Conservation (phyloP, 306 rosid species). For the Malus orientalis region DNA sequence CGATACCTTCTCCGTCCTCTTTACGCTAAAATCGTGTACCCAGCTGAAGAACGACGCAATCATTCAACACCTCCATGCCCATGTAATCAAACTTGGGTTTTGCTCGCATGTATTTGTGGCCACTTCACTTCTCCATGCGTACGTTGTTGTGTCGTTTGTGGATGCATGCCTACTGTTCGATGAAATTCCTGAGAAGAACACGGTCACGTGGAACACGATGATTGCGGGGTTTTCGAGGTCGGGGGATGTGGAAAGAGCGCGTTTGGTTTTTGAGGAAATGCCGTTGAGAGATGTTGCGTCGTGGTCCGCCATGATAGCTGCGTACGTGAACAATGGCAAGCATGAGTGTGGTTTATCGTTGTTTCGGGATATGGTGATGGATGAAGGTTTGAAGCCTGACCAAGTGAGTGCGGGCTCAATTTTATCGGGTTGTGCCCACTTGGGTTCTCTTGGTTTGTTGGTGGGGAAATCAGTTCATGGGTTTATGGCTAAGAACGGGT, state of each 20-base stretch:
- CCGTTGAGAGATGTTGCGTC: slow-evolving; percentile 35
- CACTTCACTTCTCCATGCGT: slow-evolving; percentile 30
- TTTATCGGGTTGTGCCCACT: slow-evolving; percentile 43
- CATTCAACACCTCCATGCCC: slow-evolving; percentile 49
- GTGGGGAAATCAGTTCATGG: slow-evolving; percentile 64
- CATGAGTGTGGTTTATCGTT: slow-evolving; percentile 24
- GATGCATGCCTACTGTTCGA: slow-evolving; percentile 48
- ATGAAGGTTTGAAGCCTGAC: slow-evolving; percentile 28
- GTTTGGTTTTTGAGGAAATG: slow-evolving; percentile 35
- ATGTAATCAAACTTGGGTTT: slow-evolving; percentile 52
- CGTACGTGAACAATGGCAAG: slow-evolving; percentile 14
- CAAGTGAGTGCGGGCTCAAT: slow-evolving; percentile 31
- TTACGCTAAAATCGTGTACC: slow-evolving; percentile 49
- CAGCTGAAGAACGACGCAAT: slow-evolving; percentile 16
- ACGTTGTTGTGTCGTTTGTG: slow-evolving; percentile 15
- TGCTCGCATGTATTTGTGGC: slow-evolving; percentile 35
- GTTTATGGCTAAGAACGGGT: slow-evolving; percentile 36
- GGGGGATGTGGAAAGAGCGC: slow-evolving; percentile 30
- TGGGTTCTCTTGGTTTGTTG: slow-evolving; percentile 43
- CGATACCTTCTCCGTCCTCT: slow-evolving; percentile 43
- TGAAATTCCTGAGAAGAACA: slow-evolving; percentile 45
- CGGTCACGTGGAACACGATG: slow-evolving; percentile 60
- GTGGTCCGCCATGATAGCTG: slow-evolving; percentile 56
- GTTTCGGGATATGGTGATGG: slow-evolving; percentile 45
- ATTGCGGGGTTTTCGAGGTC: slow-evolving; percentile 37